phyloP scores from a whole-genome alignment of 2,329 filamentous ascomycete species.

The Calonectria leucothoes region DNA sequence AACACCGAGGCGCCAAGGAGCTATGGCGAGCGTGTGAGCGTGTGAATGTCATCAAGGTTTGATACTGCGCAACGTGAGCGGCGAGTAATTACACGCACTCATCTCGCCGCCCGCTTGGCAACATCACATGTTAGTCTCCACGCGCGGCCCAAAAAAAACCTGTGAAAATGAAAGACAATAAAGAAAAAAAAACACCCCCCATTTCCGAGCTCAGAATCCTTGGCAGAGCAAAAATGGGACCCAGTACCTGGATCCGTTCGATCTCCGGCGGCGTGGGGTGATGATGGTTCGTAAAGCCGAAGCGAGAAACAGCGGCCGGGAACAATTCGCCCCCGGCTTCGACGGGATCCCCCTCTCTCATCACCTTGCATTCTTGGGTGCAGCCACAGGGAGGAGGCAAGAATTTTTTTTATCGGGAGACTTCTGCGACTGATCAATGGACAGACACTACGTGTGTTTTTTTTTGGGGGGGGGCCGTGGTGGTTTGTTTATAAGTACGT shows the following conservation, averaged over 20 bases:
- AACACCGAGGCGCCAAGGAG: neutral
- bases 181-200: neutral
- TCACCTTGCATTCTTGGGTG: conserved; percentile 7
- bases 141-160: neutral
- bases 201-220: conserved; percentile 4
- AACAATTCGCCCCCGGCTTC: neutral
- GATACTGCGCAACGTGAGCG: neutral
- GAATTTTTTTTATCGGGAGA: neutral
- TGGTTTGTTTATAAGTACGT: neutral
- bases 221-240: neutral
- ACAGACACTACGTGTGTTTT: neutral
- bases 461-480: too few relatives aligned
- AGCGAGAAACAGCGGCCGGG: conserved; percentile 2
- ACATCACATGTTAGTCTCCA: conserved; percentile 2
- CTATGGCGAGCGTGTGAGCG: neutral
- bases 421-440: neutral
- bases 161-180: neutral
- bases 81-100: neutral
- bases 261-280: conserved; percentile 39
- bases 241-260: conserved; percentile 17
- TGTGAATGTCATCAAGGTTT: conserved; percentile 4
- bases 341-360: neutral
- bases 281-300: conserved; percentile 29
- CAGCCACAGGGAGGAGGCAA: conserved; percentile 2
- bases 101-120: neutral